Conservation (phyloP, 2,329 filamentous ascomycete genomes). For the Phaeomoniella chlamydospora region DNA sequence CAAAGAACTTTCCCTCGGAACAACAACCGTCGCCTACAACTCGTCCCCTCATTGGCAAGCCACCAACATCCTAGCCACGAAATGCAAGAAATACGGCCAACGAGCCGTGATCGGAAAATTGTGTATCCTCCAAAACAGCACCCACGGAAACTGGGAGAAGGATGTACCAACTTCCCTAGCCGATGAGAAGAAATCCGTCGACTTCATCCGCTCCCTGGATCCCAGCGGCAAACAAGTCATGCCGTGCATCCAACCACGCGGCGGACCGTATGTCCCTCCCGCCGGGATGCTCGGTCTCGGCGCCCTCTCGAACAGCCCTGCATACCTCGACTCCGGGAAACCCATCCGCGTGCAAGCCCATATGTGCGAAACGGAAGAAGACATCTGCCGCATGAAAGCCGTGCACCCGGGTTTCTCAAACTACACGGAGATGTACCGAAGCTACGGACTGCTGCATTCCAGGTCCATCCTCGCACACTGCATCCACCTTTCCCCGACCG, state of each 20-base stretch:
- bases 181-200: conserved; percentile 36
- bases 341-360: conserved; percentile 45
- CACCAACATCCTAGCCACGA: conserved; percentile 17
- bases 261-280: conserved; percentile 45
- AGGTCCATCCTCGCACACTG: conserved; percentile 53
- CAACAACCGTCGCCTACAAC: conserved; percentile 22
- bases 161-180: conserved; percentile 30
- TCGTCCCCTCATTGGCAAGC: conserved; percentile 17
- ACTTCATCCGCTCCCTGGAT: conserved; percentile 32
- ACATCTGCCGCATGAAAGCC: conserved; percentile 38
- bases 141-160: conserved; percentile 37
- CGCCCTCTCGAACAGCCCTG: conserved; percentile 32
- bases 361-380: conserved; percentile 50
- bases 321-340: conserved; percentile 20
- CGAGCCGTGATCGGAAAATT: conserved; percentile 21
- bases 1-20: conserved; percentile 9
- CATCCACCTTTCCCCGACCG: conserved; percentile 44
- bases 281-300: conserved; percentile 42
- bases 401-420: conserved; percentile 42
- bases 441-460: conserved; percentile 37
- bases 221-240: conserved; percentile 28
- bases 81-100: conserved; percentile 17
- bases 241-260: conserved; percentile 42
- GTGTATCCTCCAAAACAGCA: conserved; percentile 25
- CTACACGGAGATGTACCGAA: conserved; percentile 46